Base-by-base conservation (phyloP, 306 rosid species). In the Potentilla sterilis region DNA sequence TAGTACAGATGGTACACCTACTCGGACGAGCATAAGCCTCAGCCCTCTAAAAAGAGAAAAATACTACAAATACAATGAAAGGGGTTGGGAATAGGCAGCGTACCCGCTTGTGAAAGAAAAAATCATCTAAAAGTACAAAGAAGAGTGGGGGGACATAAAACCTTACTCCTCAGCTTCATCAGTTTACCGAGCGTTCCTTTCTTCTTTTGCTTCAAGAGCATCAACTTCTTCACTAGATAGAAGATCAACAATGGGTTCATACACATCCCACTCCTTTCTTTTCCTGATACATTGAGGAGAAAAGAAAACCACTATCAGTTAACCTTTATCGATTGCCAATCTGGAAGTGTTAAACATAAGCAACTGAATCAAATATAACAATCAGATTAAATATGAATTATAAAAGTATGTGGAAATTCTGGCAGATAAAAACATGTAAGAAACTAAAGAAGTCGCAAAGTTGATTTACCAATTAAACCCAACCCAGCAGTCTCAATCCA, bases 251-350 rank as follows among this genome's bases (percentile, higher is more conserved):
- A 89, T 92, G 67, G 97, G 97, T 79, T 92, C 96, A 57, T 92
- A 92, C 28, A 89, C 86, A 43, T 95, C 96, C 99, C 97, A 92
- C 62, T 95, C 99, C 88, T 95, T 95, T 78, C 97, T 90, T 90
- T 92, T 95, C 93, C 97, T 90, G 93, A 83, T 38, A 81, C 81
- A 88, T 75, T 79, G 76, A 70, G 65, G 55, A 67, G 78, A 55
- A 86, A 13, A 74, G 35, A 65, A 16, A 71, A 81, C 54, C 69
- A n/a, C 32, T 28, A 34, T 82, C 15, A 47, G 78, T 62, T 63
- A 37, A 59, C 10, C 43, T 37, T 18, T 44, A 49, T 67, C 57
- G 37, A 55, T 24, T 40, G 0, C 55, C 40, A 16, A 10, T 18
- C 38, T 10, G 67, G 49, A 52, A 64, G 46, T 21, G 24, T 37